phyloP scores from a whole-genome alignment of 305 asterid species.

The Stenogyne calaminthoides region DNA sequence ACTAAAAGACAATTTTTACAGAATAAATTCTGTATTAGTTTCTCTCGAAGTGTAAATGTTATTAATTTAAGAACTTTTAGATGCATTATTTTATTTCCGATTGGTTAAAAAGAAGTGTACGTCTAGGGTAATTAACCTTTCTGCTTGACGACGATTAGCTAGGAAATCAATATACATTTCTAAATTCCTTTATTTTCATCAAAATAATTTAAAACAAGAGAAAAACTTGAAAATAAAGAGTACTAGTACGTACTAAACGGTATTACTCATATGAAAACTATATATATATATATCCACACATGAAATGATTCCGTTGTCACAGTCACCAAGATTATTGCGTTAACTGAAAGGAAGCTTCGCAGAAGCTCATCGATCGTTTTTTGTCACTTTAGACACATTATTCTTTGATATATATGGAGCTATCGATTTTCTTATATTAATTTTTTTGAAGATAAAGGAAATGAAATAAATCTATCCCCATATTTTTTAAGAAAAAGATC shows the following conservation, averaged over 20 bases:
- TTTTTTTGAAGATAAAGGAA: not conserved
- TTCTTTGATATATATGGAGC: not conserved
- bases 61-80: too few relatives aligned
- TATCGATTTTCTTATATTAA: not conserved
- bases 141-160: too few relatives aligned
- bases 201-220: not conserved
- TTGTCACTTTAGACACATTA: slow-evolving; percentile 28
- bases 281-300: not conserved
- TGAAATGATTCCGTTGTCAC: not conserved
- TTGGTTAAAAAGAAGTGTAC: too few relatives aligned
- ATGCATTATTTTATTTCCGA: too few relatives aligned
- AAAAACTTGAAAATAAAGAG: not conserved
- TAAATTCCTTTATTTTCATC: too few relatives aligned
- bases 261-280: not conserved
- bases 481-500: not conserved
- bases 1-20: too few relatives aligned
- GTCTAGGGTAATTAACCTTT: too few relatives aligned
- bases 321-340: slow-evolving; percentile 18
- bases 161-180: too few relatives aligned
- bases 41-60: too few relatives aligned
- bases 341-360: slow-evolving; percentile 32
- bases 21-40: too few relatives aligned
- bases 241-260: not conserved
- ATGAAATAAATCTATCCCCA: not conserved
- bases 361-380: slow-evolving; percentile 25